These are phyloP conservation scores for Camellia lanceoleosa DNA, from an alignment of 148 eudicot species.

Conservation along the genomic window DNA sequence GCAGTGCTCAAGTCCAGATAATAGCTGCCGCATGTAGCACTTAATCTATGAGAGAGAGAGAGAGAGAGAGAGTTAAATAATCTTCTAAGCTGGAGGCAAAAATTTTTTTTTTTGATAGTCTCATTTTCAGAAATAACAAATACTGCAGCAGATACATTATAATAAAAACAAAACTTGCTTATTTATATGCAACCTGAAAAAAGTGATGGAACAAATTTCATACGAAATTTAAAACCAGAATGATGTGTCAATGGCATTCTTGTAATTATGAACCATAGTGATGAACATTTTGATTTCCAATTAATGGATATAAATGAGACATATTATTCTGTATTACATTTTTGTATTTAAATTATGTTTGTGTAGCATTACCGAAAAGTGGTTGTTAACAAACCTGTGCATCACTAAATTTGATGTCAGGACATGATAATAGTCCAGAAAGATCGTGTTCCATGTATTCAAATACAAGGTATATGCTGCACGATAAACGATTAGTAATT, in stretches of 20 bases:
- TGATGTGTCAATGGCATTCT: no score
- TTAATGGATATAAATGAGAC: no score
- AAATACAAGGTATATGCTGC: conserved; percentile 78
- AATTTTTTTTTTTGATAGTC: no score
- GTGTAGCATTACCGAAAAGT: neutral
- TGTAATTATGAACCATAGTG: no score
- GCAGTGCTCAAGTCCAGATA: conserved; percentile 73
- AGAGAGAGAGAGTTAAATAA: neutral
- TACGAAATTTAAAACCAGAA: no score
- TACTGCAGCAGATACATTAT: neutral
- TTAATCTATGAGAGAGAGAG: conserved; percentile 50
- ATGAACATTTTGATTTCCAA: no score
- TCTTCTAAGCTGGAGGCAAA: neutral
- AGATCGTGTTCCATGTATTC: conserved; percentile 99
- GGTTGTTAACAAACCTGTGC: conserved; percentile 53
- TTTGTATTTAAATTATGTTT: no score
- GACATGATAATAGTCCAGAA: conserved; percentile 74
- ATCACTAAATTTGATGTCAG: conserved; percentile 64
- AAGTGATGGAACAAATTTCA: no score
- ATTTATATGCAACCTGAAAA: conserved; percentile 1
- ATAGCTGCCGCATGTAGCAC: conserved; percentile 79
- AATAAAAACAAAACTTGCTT: neutral
- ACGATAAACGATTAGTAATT: conserved; percentile 64
- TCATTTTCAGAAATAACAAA: neutral
- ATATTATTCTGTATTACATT: no score